Evolutionary conservation across 257 asterid species (phyloP), one percentile per base, ranked within the genome.

Genomic region (Solanum rostratum): DNA sequence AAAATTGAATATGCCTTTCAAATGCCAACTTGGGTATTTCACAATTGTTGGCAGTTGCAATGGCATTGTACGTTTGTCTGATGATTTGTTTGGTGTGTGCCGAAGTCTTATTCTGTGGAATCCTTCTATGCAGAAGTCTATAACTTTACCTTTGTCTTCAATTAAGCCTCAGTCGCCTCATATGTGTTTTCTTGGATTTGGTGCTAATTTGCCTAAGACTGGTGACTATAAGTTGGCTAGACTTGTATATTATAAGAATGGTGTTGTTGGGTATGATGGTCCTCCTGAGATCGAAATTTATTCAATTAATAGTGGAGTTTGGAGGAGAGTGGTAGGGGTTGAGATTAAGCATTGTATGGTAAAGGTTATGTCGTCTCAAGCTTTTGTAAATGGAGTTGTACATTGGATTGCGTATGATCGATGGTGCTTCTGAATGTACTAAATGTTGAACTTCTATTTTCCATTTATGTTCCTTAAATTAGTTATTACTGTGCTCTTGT

Each of bases 341-440:
- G 49, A 70, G 22, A 19, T 87, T 65, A 85, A 65, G 59, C 85
- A 85, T 86, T 79, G 80, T 24, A 30, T 92, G 59, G 76, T 82
- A 13, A 90, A 88, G n/a, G 88, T 69, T 19, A 60, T 68, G 71
- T 88, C 91, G 92, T 68, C 87, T 14, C 93, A 89, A 70, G 88
- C 86, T 50, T 90, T 85, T 78, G 69, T 89, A 60, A 81, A 88
- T 12, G 92, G 96, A 22, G 18, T 27, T 82, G 86, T 90, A 50
- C 94, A 91, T 80, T 92, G 95, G 95, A 85, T 91, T 18, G 94
- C 87, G 1, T 91, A 88, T 29, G 86, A 84, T 59, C n/a, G n/a
- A n/a, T n/a, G 62, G 18, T 45, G 83, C 53, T 39, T 82, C 33
- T n/a, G n/a, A n/a, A n/a, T n/a, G n/a, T 39, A 3, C 55, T 50